Evolutionary conservation across 768 basidiomycete species (phyloP).

Genomic region (Omphalotus guepiniiformis): DNA sequence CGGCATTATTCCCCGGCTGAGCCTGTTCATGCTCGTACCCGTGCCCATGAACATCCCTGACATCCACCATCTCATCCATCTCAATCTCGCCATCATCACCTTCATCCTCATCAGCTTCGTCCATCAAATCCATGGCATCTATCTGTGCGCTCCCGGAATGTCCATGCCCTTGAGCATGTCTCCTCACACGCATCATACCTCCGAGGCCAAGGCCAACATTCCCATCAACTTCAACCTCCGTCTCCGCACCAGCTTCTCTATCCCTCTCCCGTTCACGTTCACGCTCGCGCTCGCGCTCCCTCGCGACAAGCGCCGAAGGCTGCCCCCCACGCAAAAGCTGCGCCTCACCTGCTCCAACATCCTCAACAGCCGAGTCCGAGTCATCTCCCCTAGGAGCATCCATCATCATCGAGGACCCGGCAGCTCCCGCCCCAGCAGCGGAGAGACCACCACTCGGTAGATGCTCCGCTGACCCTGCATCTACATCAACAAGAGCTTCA

Average conservation of each 20-base stretch:
- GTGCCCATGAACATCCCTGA: neutral
- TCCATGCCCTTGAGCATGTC: conserved; percentile 3
- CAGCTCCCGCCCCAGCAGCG: conserved; percentile 8
- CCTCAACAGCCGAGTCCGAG: conserved; percentile 1
- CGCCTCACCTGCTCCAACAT: neutral
- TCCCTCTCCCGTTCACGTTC: conserved; percentile 13
- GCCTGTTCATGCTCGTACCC: neutral
- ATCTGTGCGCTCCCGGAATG: neutral
- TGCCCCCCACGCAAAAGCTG: neutral
- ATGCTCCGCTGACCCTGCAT: neutral
- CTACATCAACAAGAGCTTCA: neutral
- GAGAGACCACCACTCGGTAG: neutral
- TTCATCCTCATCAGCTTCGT: conserved; percentile 21
- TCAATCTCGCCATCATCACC: conserved; percentile 11
- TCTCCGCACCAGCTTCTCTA: conserved; percentile 30
- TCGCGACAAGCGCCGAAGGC: conserved; percentile 1
- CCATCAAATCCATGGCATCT: conserved; percentile 33
- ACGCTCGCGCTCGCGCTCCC: conserved; percentile 18
- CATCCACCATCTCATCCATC: conserved; percentile 6
- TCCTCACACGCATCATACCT: neutral
- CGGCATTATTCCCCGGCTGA: neutral
- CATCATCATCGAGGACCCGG: neutral
- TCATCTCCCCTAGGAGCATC: neutral
- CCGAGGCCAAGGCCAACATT: neutral
- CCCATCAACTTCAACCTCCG: conserved; percentile 33